phyloP scores from a whole-genome alignment of 768 basidiomycete genomes.

The Leccinum fibrillosum region DNA sequence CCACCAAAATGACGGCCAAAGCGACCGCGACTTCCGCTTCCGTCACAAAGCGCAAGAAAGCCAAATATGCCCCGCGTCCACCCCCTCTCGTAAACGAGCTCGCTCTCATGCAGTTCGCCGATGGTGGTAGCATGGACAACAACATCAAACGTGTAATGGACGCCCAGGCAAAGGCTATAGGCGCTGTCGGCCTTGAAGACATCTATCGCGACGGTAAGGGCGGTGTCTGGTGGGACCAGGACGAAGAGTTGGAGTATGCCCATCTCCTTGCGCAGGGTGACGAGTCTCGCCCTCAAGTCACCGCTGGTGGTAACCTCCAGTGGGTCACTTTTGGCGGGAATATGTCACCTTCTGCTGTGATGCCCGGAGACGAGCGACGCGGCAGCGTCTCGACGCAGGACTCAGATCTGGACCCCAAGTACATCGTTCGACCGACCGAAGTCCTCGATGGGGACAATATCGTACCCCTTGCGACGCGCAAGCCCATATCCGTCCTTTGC shows the following conservation, averaged over 20 bases:
- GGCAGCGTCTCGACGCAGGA: constrained; percentile 49
- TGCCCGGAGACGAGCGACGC: constrained; percentile 34
- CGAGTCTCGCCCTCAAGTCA: constrained; percentile 19
- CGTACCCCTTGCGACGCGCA: constrained; percentile 25
- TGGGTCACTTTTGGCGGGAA: constrained; percentile 43
- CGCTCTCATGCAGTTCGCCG: constrained; percentile 65
- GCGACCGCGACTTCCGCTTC: constrained; percentile 23
- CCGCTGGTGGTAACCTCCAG: constrained; percentile 29
- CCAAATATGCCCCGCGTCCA: constrained; percentile 43
- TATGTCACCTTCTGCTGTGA: constrained; percentile 10
- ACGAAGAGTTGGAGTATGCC: constrained; percentile 67
- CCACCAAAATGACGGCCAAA: constrained; percentile 23
- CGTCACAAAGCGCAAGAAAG: constrained; percentile 50
- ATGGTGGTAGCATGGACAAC: constrained; percentile 57
- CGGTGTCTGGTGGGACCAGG: constrained; percentile 67
- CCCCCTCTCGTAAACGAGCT: constrained; percentile 62
- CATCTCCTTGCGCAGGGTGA: constrained; percentile 50
- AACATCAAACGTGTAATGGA: constrained; percentile 55
- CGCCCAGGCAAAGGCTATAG: constrained; percentile 47
- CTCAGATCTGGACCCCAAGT: constrained; percentile 52
- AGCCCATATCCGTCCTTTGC: constrained; percentile 36
- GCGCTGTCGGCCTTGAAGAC: constrained; percentile 39
- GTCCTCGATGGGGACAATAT: constrained; percentile 31
- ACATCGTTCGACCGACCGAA: constrained; percentile 41
- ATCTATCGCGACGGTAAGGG: constrained; percentile 61